Base-by-base conservation (phyloP, 106 monocot genomes). In the Dendrobium huoshanense region DNA sequence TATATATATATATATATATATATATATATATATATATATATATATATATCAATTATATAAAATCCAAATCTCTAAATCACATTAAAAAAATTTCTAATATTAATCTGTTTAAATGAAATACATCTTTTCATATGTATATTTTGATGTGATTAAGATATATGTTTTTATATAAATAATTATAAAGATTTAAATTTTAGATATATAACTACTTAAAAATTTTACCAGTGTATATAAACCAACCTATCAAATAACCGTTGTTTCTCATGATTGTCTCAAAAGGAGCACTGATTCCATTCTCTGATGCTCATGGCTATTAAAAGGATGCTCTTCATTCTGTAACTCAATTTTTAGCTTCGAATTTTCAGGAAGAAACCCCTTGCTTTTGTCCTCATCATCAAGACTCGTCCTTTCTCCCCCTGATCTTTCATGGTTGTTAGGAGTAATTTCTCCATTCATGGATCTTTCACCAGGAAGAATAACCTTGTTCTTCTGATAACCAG, bases 341-440 rank as follows among this genome's bases (percentile, higher is more conserved):
- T 83, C 80, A 75, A 81, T 64, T 55, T 79, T 84, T 74, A 49
- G 40, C 43, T 24, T 80, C 20, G 84, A 75, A 80, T 83, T 82
- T n/a, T 41, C 9, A 2, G 44, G 25, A 25, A 55, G 25, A 76
- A 44, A 7, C 4, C 20, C 47, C 41, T 41, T 59, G 19, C 41
- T 77, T 27, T 37, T 40, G 47, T 20, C 13, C 15, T 9, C n/a
- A 9, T 20, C 18, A 16, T 18, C 37, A 18, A 33, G 24, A 55
- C 22, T 11, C 19, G 41, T 17, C 61, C 5, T 61, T 61, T 61
- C 61, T 61, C 51, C 51, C 3, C 10, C 51, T 51, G 51, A 11
- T 13, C 13, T 51, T 16, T 70, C 77, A 29, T 27, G 42, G 51
- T 15, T 15, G 0, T 51, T 51, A 51, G 13, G 13, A 15, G 51